These are phyloP conservation scores for Aspergillus sp. DNA, from an alignment of 2,329 filamentous ascomycete species.

Conservation along the genomic window DNA sequence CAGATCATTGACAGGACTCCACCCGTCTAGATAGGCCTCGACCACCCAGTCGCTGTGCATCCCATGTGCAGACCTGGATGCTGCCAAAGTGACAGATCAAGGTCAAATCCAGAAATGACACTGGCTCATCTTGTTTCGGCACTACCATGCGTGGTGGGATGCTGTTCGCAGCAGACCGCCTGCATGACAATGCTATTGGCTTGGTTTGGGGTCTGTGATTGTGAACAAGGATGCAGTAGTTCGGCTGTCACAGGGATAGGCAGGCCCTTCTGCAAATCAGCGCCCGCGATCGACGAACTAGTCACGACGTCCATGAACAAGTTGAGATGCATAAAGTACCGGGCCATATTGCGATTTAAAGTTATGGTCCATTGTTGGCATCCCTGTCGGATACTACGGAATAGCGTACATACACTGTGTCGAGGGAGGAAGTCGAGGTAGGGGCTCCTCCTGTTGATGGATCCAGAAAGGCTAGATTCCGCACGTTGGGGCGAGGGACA, in stretches of 20 bases:
- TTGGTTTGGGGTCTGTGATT: neutral
- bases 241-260: neutral
- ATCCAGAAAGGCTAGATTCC: neutral
- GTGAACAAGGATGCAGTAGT: constrained; percentile 8
- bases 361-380: neutral
- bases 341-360: neutral
- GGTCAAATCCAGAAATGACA: neutral
- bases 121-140: neutral
- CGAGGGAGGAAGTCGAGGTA: neutral
- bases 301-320: neutral
- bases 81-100: neutral
- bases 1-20: neutral
- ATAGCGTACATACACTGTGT: neutral
- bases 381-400: constrained; percentile 1
- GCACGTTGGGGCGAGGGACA: neutral
- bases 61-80: neutral
- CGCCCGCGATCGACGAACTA: neutral
- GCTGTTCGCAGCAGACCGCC: constrained; percentile 2
- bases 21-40: neutral
- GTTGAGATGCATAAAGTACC: neutral
- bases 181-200: constrained; percentile 10
- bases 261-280: constrained; percentile 1
- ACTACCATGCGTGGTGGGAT: neutral
- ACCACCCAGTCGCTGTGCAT: neutral
- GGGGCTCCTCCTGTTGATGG: neutral